phyloP scores from a whole-genome alignment of 306 rosid species.

The Gastrolobium villosum region DNA sequence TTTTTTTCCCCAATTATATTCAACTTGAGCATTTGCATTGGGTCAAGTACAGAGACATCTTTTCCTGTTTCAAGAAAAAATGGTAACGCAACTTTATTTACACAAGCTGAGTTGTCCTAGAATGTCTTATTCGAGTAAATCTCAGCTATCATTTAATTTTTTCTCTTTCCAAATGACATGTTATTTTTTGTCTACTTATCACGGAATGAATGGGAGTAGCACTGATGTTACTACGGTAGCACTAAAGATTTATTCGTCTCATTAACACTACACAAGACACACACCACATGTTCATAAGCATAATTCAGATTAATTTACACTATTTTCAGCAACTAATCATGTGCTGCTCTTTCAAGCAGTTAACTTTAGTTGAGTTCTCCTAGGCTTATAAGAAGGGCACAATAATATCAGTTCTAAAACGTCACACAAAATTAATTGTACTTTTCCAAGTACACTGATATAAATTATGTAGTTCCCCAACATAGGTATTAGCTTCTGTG shows the following conservation, averaged over 20 bases:
- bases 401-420: too few relatives aligned
- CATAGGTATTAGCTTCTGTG: background rate
- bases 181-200: too few relatives aligned
- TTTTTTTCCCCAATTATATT: constrained; percentile 38
- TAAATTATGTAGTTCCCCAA: background rate
- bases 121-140: too few relatives aligned
- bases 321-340: constrained; percentile 30
- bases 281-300: constrained; percentile 42
- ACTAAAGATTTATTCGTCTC: too few relatives aligned
- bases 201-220: too few relatives aligned
- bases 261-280: constrained; percentile 21
- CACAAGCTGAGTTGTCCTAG: background rate
- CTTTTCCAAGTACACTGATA: background rate
- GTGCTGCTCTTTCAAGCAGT: constrained; percentile 29
- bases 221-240: too few relatives aligned
- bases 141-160: too few relatives aligned
- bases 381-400: too few relatives aligned
- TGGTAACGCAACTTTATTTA: constrained; percentile 31
- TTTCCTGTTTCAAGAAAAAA: constrained; percentile 31
- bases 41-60: constrained; percentile 23
- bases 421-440: background rate
- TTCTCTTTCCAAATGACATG: too few relatives aligned
- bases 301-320: constrained; percentile 26
- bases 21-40: constrained; percentile 27
- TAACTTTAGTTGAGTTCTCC: constrained; percentile 3